Conservation (phyloP, 768 basidiomycete species). For the Boletus vinaceobasis region DNA sequence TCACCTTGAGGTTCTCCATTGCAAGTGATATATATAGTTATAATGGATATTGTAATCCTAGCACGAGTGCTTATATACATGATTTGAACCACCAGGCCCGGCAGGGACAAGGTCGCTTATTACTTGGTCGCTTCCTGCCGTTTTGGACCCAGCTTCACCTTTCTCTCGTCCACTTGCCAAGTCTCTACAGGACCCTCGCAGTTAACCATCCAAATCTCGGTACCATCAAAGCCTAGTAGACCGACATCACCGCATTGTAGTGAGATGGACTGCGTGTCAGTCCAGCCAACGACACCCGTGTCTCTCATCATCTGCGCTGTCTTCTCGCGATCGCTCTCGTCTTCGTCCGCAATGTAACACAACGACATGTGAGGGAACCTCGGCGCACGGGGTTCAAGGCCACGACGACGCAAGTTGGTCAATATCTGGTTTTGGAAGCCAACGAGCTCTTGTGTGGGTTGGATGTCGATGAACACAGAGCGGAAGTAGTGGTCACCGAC, state of each 20-base stretch:
- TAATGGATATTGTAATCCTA: background rate
- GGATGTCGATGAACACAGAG: slow-evolving; percentile 60
- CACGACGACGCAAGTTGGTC: slow-evolving; percentile 29
- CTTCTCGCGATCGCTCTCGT: slow-evolving; percentile 50
- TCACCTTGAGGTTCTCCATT: background rate
- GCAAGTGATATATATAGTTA: background rate
- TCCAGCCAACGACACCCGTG: slow-evolving; percentile 32
- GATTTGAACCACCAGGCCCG: background rate
- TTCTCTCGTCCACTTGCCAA: slow-evolving; percentile 50
- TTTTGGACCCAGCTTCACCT: slow-evolving; percentile 18
- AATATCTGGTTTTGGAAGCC: slow-evolving; percentile 50
- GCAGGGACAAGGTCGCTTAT: background rate
- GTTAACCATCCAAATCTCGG: slow-evolving; percentile 56
- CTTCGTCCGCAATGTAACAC: slow-evolving; percentile 68
- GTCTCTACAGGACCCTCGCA: slow-evolving; percentile 59
- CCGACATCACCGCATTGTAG: slow-evolving; percentile 28
- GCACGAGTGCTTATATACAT: background rate
- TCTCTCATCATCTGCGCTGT: slow-evolving; percentile 43
- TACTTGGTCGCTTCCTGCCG: background rate
- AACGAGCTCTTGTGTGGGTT: slow-evolving; percentile 42
- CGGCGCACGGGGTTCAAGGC: slow-evolving; percentile 47
- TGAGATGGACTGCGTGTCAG: slow-evolving; percentile 19
- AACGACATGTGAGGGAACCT: slow-evolving; percentile 70
- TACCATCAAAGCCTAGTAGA: slow-evolving; percentile 42
- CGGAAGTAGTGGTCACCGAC: slow-evolving; percentile 65